A percentile compares a stretch with the other conserved stretches of the same genome.
Conservation (phyloP, 1,139 yeast genomes). For the Scheffersomyces parashehatae region DNA sequence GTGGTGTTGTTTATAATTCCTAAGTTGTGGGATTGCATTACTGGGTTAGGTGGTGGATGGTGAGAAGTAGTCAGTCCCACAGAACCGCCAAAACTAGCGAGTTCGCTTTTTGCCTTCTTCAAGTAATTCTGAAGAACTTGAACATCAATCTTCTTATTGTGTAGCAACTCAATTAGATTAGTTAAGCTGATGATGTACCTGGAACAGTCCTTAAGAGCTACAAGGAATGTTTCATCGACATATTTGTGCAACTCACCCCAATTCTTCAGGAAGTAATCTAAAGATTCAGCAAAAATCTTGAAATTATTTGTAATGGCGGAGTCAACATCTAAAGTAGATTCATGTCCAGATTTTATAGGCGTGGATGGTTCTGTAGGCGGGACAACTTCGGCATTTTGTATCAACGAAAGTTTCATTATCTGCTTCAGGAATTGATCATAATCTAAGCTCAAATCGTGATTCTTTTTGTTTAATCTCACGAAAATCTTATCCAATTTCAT, state of each 20-base stretch:
- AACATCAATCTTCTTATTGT: slow-evolving; percentile 86
- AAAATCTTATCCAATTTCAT: slow-evolving; percentile 77
- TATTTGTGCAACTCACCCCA: slow-evolving; percentile 52
- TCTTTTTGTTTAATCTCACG: slow-evolving; percentile 68
- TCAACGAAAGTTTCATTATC: slow-evolving; percentile 63
- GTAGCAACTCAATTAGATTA: slow-evolving; percentile 76
- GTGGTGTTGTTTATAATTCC: slow-evolving; percentile 48
- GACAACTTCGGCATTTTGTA: slow-evolving; percentile 31
- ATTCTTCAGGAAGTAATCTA: slow-evolving; percentile 50
- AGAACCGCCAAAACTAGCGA: slow-evolving; percentile 20
- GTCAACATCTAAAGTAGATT: slow-evolving; percentile 9
- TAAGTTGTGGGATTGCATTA: slow-evolving; percentile 18
- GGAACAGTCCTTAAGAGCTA: slow-evolving; percentile 82
- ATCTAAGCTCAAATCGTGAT: slow-evolving; percentile 72
- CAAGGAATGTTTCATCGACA: slow-evolving; percentile 79
- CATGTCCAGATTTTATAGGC: slow-evolving; percentile 13
- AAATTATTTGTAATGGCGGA: slow-evolving; percentile 28
- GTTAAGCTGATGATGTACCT: slow-evolving; percentile 80
- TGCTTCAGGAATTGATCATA: slow-evolving; percentile 72
- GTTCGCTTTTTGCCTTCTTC: slow-evolving; percentile 67
- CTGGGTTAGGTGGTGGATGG: slow-evolving; percentile 37
- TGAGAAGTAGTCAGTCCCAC: slow-evolving; percentile 9
- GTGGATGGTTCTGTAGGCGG: slow-evolving; percentile 7
- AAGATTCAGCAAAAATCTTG: slow-evolving; percentile 42
- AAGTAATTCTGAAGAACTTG: slow-evolving; percentile 84